phyloP scores from a whole-genome alignment of 495 filamentous ascomycete species.

The Haplographium delicatum region DNA sequence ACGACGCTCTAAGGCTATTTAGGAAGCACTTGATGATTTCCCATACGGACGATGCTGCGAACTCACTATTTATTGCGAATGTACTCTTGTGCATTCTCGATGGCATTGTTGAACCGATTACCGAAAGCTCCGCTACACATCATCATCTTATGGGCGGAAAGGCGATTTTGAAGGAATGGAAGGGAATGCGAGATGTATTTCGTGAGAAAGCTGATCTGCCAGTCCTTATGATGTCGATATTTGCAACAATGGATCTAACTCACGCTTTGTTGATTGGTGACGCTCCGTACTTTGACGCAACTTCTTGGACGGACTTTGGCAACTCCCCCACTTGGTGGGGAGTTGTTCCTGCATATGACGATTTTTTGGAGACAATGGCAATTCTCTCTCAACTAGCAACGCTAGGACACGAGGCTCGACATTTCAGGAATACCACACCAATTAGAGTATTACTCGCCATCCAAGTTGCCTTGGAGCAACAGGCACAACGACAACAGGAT shows the following conservation, averaged over 20 bases:
- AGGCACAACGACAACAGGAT: constrained; percentile 6
- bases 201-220: constrained; percentile 27
- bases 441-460: constrained; percentile 19
- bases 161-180: constrained; percentile 34
- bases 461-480: constrained; percentile 17
- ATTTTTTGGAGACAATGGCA: constrained; percentile 23
- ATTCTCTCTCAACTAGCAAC: constrained; percentile 18
- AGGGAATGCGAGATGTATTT: constrained; percentile 21
- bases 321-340: constrained; percentile 23
- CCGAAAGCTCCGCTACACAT: constrained; percentile 30
- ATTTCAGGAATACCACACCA: constrained; percentile 11
- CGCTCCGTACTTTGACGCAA: constrained; percentile 21
- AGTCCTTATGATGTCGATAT: constrained; percentile 33
- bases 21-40: constrained; percentile 22
- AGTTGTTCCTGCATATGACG: constrained; percentile 17
- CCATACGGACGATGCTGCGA: constrained; percentile 15
- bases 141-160: constrained; percentile 34
- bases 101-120: constrained; percentile 32
- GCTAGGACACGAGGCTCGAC: constrained; percentile 15
- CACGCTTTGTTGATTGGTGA: constrained; percentile 26
- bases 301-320: constrained; percentile 20
- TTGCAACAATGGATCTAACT: constrained; percentile 36
- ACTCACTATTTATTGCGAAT: constrained; percentile 32
- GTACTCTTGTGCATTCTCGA: constrained; percentile 36
- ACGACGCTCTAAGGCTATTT: constrained; percentile 29